These are phyloP conservation scores for Neofusicoccum laricinum DNA, from an alignment of 2,329 filamentous ascomycete species.

Conservation along the genomic window DNA sequence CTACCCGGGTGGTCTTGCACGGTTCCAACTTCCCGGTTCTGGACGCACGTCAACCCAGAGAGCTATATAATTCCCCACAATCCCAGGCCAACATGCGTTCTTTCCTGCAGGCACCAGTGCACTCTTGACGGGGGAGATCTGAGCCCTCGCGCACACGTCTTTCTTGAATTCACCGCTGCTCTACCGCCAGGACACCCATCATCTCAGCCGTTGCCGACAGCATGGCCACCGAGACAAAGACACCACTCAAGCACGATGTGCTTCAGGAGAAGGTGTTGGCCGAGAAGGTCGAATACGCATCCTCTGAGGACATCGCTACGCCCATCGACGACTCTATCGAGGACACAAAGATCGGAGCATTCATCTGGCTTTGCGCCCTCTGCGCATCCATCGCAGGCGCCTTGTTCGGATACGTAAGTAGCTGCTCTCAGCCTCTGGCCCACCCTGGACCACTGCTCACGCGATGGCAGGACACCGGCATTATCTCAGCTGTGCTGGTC, in stretches of 20 bases:
- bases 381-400: slow-evolving; percentile 29
- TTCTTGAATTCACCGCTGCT: too few relatives aligned
- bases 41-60: too few relatives aligned
- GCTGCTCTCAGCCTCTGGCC: too few relatives aligned
- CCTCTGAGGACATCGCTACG: slow-evolving; percentile 19
- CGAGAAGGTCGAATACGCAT: slow-evolving; percentile 20
- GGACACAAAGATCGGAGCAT: slow-evolving; percentile 36
- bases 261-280: not conserved
- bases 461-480: slow-evolving; percentile 37
- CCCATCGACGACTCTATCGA: slow-evolving; percentile 33
- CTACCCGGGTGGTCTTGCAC: too few relatives aligned
- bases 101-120: too few relatives aligned
- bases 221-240: not conserved
- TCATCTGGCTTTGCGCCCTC: slow-evolving; percentile 37
- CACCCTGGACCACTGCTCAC: too few relatives aligned
- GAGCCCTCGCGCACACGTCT: too few relatives aligned
- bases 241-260: not conserved
- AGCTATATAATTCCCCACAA: too few relatives aligned
- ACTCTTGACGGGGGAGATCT: too few relatives aligned
- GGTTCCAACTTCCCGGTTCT: too few relatives aligned
- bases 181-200: too few relatives aligned
- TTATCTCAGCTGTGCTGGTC: slow-evolving; percentile 46
- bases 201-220: not conserved
- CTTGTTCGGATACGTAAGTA: slow-evolving; percentile 34
- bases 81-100: too few relatives aligned